Evolutionary conservation across 1,139 yeast genomes (phyloP), one percentile per base, ranked within the genome.

Genomic region (Taphrina pruni): DNA sequence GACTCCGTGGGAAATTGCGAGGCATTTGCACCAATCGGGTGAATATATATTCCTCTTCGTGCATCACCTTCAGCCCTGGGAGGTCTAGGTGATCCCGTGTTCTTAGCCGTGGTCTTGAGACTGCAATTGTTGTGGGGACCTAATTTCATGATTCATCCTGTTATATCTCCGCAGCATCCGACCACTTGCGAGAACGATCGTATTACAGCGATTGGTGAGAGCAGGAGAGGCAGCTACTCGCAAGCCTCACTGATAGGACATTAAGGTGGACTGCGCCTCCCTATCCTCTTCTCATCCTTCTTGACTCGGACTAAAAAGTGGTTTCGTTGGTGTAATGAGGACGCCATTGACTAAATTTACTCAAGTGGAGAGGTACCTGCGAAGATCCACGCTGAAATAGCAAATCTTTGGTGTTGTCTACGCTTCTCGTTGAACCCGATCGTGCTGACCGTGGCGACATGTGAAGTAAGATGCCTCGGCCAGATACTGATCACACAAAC

Each of bases 261-360:
- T 14, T 45, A 45, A 45, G 48, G 48, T 45, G 48, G 48, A 12
- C 48, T 45, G 48, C 48, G 48, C 48, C 48, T 45, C 48, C 32
- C 32, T 26, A 26, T 45, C n/a, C 48, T 7, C 8, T 45, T 39
- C 43, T 14, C 14, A 39, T 39, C 43, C 43, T 39, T 14, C 48
- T 11, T 7, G 6, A 45, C 20, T 12, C 32, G 32, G 32, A 26
- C 32, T 26, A 26, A 26, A 26, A 26, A 26, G 32, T 26, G 32
- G 32, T 26, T 26, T 26, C 4, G 32, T 26, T 4, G 32, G 32
- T 26, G 32, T 26, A 26, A 26, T 26, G 32, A 4, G 4, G 32
- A 26, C 32, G 32, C 32, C 32, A 26, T 26, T 26, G 32, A 26
- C 32, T 26, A 26, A 26, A 26, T 26, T 26, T 26, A 26, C 32